Evolutionary conservation across 805 yeast species (phyloP).

Genomic region (Candida andamanensis): DNA sequence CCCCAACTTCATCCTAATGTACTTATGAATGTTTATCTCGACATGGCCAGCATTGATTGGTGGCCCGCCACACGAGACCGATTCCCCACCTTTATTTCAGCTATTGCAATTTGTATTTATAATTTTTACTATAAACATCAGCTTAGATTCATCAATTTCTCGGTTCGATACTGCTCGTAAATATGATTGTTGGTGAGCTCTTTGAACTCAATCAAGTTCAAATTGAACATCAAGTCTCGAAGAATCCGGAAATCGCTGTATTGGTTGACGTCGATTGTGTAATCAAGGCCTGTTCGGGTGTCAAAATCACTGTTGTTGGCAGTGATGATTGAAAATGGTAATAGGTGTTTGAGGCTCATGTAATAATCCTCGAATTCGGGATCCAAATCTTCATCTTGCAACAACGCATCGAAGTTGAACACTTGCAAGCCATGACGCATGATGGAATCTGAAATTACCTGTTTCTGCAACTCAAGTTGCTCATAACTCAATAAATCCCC

Average conservation of each 20-base stretch:
- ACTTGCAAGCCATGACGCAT: conserved; percentile 3
- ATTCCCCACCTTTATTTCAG: too few species aligned
- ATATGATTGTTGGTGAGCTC: conserved; percentile 11
- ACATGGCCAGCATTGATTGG: too few species aligned
- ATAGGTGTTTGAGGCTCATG: neutral
- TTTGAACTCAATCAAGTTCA: conserved; percentile 10
- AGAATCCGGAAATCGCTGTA: conserved; percentile 6
- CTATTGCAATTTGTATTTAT: too few species aligned
- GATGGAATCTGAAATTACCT: conserved; percentile 1
- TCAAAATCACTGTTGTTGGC: conserved; percentile 2
- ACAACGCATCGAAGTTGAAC: conserved; percentile 4
- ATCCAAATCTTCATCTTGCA: conserved; percentile 5
- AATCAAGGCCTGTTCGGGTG: neutral
- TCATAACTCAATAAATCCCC: conserved; percentile 6
- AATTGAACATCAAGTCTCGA: conserved; percentile 7
- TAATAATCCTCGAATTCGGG: conserved; percentile 3
- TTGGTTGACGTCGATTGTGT: conserved; percentile 4
- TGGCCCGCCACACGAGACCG: too few species aligned
- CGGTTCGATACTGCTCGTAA: conserved; percentile 13
- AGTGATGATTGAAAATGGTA: conserved; percentile 9
- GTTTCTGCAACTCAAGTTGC: conserved; percentile 8
- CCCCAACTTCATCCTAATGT: too few species aligned
- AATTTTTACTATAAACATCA: too few species aligned
- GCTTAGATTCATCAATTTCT: conserved; percentile 7
- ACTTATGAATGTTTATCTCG: too few species aligned